These are phyloP conservation scores for Tricholoma hemisulphureum DNA, from an alignment of 768 basidiomycete genomes.

Conservation along the genomic window DNA sequence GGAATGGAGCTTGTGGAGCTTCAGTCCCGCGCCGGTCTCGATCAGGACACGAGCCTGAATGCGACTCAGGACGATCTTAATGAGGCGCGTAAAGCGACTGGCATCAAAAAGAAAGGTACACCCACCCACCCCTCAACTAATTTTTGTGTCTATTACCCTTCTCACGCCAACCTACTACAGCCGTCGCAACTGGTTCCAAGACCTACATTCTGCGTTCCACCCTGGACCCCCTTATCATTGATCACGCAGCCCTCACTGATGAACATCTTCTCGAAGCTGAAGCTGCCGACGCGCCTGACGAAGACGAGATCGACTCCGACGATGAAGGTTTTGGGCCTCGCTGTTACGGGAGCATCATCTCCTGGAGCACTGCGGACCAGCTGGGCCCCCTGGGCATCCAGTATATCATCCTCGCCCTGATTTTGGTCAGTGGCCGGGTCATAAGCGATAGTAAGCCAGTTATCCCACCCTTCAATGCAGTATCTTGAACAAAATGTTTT, in stretches of 20 bases:
- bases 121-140: background rate
- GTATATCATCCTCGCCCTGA: slow-evolving; percentile 77
- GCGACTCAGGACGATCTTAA: slow-evolving; percentile 46
- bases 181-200: slow-evolving; percentile 61
- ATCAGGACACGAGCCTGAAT: slow-evolving; percentile 37
- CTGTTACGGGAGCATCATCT: slow-evolving; percentile 66
- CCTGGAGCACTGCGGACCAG: slow-evolving; percentile 69
- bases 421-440: slow-evolving; percentile 77
- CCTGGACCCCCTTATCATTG: slow-evolving; percentile 62
- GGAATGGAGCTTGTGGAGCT: slow-evolving; percentile 87
- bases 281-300: slow-evolving; percentile 45
- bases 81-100: slow-evolving; percentile 48
- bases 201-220: slow-evolving; percentile 81
- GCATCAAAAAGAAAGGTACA: slow-evolving; percentile 67
- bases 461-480: slow-evolving; percentile 7
- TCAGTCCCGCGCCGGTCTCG: slow-evolving; percentile 55
- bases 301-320: slow-evolving; percentile 51
- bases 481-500: background rate
- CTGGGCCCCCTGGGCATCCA: slow-evolving; percentile 70
- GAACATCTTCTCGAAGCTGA: slow-evolving; percentile 52
- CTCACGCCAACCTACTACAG: slow-evolving; percentile 29
- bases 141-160: background rate
- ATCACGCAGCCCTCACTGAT: slow-evolving; percentile 54
- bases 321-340: slow-evolving; percentile 35
- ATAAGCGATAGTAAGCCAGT: slow-evolving; percentile 67